Conservation (phyloP, 2,329 filamentous ascomycete species). For the Lecanosticta acicola region DNA sequence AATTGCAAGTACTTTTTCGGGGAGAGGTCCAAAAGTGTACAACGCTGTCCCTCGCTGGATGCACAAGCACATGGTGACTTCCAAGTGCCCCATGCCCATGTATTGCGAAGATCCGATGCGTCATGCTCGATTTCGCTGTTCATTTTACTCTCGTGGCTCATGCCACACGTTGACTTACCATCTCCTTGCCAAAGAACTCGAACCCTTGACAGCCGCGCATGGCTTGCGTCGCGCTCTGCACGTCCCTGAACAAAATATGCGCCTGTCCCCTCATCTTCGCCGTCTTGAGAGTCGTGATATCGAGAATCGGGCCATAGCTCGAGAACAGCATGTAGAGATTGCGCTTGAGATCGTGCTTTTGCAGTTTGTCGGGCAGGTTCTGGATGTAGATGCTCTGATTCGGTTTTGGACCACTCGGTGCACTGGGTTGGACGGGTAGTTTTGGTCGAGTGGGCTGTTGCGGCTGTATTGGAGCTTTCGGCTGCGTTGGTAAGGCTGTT, state of each 20-base stretch:
- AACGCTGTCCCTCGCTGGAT: too few relatives aligned
- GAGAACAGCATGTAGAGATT: conserved; percentile 90
- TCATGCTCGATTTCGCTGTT: background rate
- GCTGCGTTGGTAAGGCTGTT: too few relatives aligned
- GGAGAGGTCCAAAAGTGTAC: too few relatives aligned
- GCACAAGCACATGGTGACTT: too few relatives aligned
- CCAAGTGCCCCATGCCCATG: too few relatives aligned
- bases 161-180: conserved; percentile 57
- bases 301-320: conserved; percentile 85
- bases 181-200: conserved; percentile 74
- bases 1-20: too few relatives aligned
- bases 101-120: too few relatives aligned
- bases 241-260: conserved; percentile 83
- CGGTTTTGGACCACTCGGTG: conserved; percentile 3
- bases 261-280: conserved; percentile 93
- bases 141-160: background rate
- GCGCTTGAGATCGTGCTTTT: conserved; percentile 79
- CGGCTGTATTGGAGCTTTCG: too few relatives aligned
- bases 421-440: background rate
- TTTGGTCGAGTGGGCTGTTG: background rate
- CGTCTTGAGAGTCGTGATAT: conserved; percentile 84
- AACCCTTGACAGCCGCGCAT: conserved; percentile 84
- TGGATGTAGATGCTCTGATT: conserved; percentile 71
- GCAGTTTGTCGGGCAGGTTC: conserved; percentile 84
- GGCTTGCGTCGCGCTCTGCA: conserved; percentile 87